Percentiles rank a stretch among this genome's conserved stretches.
These are phyloP conservation scores for Trametes sp. DNA, from an alignment of 1,284 basidiomycete species.

Conservation along the genomic window DNA sequence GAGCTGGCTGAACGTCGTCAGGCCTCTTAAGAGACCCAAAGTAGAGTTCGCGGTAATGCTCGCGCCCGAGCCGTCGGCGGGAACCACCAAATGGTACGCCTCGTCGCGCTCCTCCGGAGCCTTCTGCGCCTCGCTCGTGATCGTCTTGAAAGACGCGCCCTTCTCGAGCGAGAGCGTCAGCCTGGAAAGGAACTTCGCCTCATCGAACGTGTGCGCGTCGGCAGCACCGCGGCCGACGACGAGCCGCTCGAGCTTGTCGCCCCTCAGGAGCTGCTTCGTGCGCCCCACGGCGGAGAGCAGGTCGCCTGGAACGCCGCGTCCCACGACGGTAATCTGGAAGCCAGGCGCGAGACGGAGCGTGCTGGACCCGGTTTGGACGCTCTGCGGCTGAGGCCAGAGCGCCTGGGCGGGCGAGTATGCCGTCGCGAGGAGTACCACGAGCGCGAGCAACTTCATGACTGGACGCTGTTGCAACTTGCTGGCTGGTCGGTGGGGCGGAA, in stretches of 20 bases:
- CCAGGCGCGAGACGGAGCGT: conserved; percentile 56
- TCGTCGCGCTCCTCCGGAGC: conserved; percentile 67
- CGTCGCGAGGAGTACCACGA: conserved; percentile 35
- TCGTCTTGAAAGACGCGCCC: conserved; percentile 45
- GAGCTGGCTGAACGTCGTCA: conserved; percentile 86
- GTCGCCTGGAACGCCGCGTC: conserved; percentile 50
- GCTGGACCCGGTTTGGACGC: conserved; percentile 55
- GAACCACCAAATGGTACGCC: conserved; percentile 70
- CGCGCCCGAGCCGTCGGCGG: conserved; percentile 65
- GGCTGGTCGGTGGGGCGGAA: conserved; percentile 6
- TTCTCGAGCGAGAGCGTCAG: conserved; percentile 53
- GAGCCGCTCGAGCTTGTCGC: conserved; percentile 55
- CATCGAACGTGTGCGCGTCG: conserved; percentile 44
- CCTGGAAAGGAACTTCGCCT: conserved; percentile 39
- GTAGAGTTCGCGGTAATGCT: conserved; percentile 74
- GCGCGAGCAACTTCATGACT: conserved; percentile 35
- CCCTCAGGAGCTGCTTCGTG: conserved; percentile 47
- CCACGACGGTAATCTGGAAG: conserved; percentile 53
- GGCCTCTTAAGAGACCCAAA: conserved; percentile 80
- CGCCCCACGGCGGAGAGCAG: conserved; percentile 53
- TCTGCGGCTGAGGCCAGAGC: conserved; percentile 71
- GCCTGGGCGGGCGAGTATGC: conserved; percentile 39
- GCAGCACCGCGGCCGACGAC: conserved; percentile 57
- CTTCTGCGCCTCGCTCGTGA: conserved; percentile 63
- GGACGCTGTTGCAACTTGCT: background rate